These are phyloP conservation scores for Aspergillus sclerotioniger DNA, from an alignment of 495 filamentous ascomycete genomes.

Conservation along the genomic window DNA sequence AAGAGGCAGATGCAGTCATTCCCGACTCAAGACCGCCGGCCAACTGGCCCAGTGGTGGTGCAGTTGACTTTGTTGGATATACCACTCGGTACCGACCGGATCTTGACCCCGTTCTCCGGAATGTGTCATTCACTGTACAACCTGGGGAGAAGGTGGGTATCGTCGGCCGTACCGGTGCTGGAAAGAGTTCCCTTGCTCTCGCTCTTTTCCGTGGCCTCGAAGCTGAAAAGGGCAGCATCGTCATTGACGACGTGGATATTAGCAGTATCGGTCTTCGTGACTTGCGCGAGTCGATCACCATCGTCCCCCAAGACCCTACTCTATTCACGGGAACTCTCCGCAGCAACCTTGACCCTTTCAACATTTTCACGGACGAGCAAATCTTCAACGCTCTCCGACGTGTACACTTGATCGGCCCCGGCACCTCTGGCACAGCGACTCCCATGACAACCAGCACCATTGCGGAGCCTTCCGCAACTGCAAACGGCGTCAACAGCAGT, in stretches of 20 bases:
- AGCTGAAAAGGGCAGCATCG: constrained; percentile 83
- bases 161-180: constrained; percentile 93
- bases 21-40: constrained; percentile 71
- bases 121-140: constrained; percentile 81
- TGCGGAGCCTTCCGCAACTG: constrained; percentile 21
- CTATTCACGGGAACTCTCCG: constrained; percentile 95
- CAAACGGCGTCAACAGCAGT: constrained; percentile 37
- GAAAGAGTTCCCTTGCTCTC: constrained; percentile 93
- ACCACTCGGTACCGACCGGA: constrained; percentile 86
- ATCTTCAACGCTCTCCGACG: constrained; percentile 84
- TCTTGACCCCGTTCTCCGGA: constrained; percentile 78
- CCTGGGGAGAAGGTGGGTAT: constrained; percentile 94
- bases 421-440: constrained; percentile 47
- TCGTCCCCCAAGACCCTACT: constrained; percentile 97
- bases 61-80: constrained; percentile 84
- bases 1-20: constrained; percentile 79
- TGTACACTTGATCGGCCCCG: constrained; percentile 81
- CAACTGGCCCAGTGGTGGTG: constrained; percentile 83
- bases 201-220: constrained; percentile 97
- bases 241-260: constrained; percentile 89
- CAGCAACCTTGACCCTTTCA: constrained; percentile 93
- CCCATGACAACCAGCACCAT: constrained; percentile 38
- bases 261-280: constrained; percentile 85
- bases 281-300: constrained; percentile 89
- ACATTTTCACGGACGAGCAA: constrained; percentile 84